A percentile compares a stretch with the other conserved stretches of the same genome.
Evolutionary conservation across 2,329 filamentous ascomycete species (phyloP).

Genomic region (Stemphylium lycopersici): DNA sequence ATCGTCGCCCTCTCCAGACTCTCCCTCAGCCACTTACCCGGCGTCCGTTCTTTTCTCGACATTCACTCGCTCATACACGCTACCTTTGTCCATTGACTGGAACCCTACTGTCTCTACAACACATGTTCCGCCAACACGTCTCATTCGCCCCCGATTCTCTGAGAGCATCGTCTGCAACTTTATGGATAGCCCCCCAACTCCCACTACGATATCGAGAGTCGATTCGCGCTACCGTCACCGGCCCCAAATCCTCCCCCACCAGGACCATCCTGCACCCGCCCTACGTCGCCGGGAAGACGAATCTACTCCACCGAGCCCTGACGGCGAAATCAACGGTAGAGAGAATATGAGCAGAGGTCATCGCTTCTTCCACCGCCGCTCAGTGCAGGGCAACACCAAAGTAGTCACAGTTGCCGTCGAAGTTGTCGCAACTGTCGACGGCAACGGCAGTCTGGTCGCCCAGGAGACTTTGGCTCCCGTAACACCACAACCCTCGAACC

Average conservation of each 20-base stretch:
- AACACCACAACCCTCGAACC: slow-evolving; percentile 6
- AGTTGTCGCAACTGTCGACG: slow-evolving; percentile 39
- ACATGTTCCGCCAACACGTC: slow-evolving; percentile 32
- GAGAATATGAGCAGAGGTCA: slow-evolving; percentile 41
- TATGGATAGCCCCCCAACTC: slow-evolving; percentile 39
- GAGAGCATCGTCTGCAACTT: slow-evolving; percentile 21
- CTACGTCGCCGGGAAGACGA: slow-evolving; percentile 19
- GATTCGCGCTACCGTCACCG: slow-evolving; percentile 33
- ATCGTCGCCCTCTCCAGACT: slow-evolving; percentile 32
- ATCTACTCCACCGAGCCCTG: slow-evolving; percentile 2
- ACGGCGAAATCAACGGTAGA: slow-evolving; percentile 28
- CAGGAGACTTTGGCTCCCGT: slow-evolving; percentile 27
- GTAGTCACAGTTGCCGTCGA: slow-evolving; percentile 39
- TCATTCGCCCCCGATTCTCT: slow-evolving; percentile 30
- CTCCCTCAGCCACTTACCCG: slow-evolving; percentile 46
- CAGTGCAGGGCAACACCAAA: slow-evolving; percentile 22
- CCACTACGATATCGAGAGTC: slow-evolving; percentile 33
- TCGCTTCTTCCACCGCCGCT: slow-evolving; percentile 43
- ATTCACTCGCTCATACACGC: slow-evolving; percentile 32
- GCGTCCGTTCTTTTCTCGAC: slow-evolving; percentile 52
- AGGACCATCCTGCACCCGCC: slow-evolving; percentile 5
- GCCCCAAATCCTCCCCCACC: slow-evolving; percentile 18
- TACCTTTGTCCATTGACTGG: slow-evolving; percentile 46
- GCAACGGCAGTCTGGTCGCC: slow-evolving; percentile 34
- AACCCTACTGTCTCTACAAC: slow-evolving; percentile 32